Evolutionary conservation across 805 yeast genomes (phyloP), one percentile per base, ranked within the genome.

Genomic region (Saturnispora sanitii): DNA sequence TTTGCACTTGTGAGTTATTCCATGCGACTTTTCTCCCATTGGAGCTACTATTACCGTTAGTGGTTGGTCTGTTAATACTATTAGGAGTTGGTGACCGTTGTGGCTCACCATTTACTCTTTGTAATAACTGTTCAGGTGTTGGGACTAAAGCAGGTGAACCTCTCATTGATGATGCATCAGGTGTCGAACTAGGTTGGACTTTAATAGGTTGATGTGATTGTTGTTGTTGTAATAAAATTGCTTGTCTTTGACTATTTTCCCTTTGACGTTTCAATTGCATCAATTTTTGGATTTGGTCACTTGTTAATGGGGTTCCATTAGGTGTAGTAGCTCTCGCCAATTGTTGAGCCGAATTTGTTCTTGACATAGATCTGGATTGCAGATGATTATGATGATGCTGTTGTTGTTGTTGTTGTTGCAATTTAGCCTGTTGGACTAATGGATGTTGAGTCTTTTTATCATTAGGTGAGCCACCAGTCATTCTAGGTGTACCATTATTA

Each of bases 1-100:
- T 79, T 8, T 82, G 70, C 4, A 79, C 81, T 49, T 79, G 84
- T 1, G 77, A 73, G 12, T 78, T 75, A 0, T 77, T 71, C 55
- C 76, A 71, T 25, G 48, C 50, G 29, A 60, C 50, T 19, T 56
- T 51, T 4, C 56, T 42, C 11, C 37, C 46, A 3, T 38, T 33
- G 4, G 49, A 37, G 19, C 23, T 46, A 2, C 41, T 35, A 7
- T 49, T 38, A 19, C 28, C 47, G 19, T 43, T 41, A 6, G 30
- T 37, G 9, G 20, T 13, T 20, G 36, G 37, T 15, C 26, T 39
- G 9, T 16, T n/a, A n/a, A 13, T 11, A 2, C 15, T 9, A 19
- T 44, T 35, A 15, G 47, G 45, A 13, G 48, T 23, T 37, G 53
- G 42, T 12, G 50, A 41, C 3, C 29, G 21, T 23, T 37, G 42